Percentiles rank a stretch among this genome's conserved stretches.
phyloP scores from a whole-genome alignment of 176 grass and related monocot species.

The Aegilops speltoides region DNA sequence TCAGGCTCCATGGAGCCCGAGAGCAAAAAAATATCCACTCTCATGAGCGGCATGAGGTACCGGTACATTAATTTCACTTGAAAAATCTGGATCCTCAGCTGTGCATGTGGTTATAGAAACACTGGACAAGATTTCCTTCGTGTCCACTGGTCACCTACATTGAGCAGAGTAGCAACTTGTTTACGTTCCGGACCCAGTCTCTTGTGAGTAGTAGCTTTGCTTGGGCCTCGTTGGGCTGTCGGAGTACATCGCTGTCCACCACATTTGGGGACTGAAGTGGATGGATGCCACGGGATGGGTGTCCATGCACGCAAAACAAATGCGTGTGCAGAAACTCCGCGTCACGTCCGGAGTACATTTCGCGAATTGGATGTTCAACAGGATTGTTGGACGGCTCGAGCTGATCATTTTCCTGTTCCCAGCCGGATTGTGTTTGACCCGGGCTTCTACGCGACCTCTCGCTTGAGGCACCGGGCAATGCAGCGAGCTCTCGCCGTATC shows the following conservation, averaged over 20 bases:
- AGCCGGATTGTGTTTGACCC: neutral
- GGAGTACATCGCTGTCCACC: neutral
- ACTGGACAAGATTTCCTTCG: neutral
- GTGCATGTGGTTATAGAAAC: neutral
- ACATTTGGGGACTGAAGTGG: neutral
- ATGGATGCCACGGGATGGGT: neutral
- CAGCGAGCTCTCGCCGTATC: neutral
- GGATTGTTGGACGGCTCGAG: neutral
- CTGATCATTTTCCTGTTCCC: neutral
- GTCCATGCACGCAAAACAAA: neutral
- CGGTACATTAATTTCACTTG: neutral
- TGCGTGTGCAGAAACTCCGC: neutral
- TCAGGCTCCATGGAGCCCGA: no score
- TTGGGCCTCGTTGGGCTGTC: neutral
- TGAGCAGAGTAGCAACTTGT: neutral
- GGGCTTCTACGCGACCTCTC: slow-evolving; percentile 16
- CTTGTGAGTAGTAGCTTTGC: neutral
- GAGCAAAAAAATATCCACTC: no score
- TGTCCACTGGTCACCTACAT: slow-evolving; percentile 13
- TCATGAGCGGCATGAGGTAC: no score
- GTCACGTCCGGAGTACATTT: neutral
- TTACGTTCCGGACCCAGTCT: neutral
- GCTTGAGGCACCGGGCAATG: neutral
- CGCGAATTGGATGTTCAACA: neutral
- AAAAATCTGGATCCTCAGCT: neutral